phyloP scores from a whole-genome alignment of 805 yeast species.

The Saturnispora halmiae region DNA sequence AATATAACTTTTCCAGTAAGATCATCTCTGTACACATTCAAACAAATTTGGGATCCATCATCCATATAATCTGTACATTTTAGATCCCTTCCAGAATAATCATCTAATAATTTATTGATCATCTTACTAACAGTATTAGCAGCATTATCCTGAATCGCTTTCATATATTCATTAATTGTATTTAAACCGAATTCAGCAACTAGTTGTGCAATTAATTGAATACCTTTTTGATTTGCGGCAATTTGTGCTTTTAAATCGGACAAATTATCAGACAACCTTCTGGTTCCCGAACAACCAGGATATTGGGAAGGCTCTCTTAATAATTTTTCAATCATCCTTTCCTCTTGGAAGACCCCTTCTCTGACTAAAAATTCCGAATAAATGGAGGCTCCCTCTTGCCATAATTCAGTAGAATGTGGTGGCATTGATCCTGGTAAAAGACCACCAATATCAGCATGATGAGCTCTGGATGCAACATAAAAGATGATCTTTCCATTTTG shows the following conservation, averaged over 20 bases:
- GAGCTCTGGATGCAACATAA: slow-evolving; percentile 91
- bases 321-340: slow-evolving; percentile 46
- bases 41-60: slow-evolving; percentile 61
- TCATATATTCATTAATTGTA: slow-evolving; percentile 64
- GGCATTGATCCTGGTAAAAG: slow-evolving; percentile 92
- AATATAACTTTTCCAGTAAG: slow-evolving; percentile 52
- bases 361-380: slow-evolving; percentile 66
- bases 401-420: slow-evolving; percentile 73
- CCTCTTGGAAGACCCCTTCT: slow-evolving; percentile 69
- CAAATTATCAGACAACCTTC: slow-evolving; percentile 74
- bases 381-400: slow-evolving; percentile 89
- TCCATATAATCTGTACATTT: slow-evolving; percentile 63
- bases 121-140: slow-evolving; percentile 56
- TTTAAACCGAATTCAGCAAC: slow-evolving; percentile 54
- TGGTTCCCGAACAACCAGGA: slow-evolving; percentile 85
- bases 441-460: slow-evolving; percentile 95
- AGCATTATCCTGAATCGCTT: slow-evolving; percentile 74
- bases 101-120: slow-evolving; percentile 37
- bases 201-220: slow-evolving; percentile 49
- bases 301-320: slow-evolving; percentile 66
- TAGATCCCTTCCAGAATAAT: slow-evolving; percentile 33
- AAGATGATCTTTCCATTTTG: slow-evolving; percentile 55
- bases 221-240: slow-evolving; percentile 85
- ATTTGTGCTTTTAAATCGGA: slow-evolving; percentile 80
- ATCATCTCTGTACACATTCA: slow-evolving; percentile 40